Percentiles rank a stretch among this genome's conserved stretches.
Conservation (phyloP, 1,284 basidiomycete genomes). For the Trametes pubescens region DNA sequence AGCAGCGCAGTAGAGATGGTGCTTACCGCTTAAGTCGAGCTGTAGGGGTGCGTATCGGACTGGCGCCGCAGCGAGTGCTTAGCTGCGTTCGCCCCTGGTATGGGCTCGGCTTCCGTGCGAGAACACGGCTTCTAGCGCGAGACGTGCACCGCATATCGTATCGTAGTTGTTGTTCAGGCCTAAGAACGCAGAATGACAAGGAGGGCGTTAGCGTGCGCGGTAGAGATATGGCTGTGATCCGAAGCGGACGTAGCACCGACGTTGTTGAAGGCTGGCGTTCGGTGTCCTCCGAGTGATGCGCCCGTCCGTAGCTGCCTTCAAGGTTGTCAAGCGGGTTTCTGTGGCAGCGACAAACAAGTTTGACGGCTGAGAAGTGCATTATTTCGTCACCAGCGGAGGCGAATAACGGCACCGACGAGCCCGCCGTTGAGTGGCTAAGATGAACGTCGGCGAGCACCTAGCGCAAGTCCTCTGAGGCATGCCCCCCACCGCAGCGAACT, state of each 20-base stretch:
- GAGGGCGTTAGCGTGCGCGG: background rate
- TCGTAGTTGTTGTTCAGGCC: background rate
- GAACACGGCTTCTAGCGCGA: background rate
- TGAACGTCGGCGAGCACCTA: background rate
- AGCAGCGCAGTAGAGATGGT: constrained; percentile 4
- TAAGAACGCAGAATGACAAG: constrained; percentile 1
- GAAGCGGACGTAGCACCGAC: background rate
- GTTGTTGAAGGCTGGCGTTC: background rate
- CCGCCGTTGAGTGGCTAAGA: background rate
- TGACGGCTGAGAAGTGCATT: background rate
- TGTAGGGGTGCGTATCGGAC: background rate
- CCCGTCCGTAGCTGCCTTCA: background rate
- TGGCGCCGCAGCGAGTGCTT: background rate
- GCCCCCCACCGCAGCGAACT: background rate
- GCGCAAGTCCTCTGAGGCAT: background rate
- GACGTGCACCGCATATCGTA: background rate
- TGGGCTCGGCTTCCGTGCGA: constrained; percentile 3
- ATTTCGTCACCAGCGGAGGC: background rate
- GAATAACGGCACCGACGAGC: constrained; percentile 2
- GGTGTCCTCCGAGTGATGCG: background rate
- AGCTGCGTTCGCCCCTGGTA: background rate
- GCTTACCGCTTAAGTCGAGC: background rate
- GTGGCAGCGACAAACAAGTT: background rate
- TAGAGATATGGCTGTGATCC: constrained; percentile 3
- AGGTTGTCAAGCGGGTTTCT: background rate